Base-by-base conservation (phyloP, 1,284 basidiomycete species). In the Tilletia indica region DNA sequence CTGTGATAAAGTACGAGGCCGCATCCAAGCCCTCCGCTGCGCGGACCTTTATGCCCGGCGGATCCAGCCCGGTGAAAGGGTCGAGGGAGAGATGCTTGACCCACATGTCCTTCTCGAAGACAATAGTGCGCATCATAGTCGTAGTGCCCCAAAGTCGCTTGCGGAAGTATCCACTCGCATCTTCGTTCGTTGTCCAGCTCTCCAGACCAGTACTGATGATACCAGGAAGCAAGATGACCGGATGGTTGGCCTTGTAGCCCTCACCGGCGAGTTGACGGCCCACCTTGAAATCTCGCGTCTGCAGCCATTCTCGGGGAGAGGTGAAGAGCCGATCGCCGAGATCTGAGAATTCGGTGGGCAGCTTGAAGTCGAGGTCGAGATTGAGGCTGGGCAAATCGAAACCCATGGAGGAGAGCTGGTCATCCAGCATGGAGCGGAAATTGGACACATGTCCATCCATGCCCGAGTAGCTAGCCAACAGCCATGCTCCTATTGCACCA, bases 71-170 rank as follows among this genome's bases (percentile, higher is more conserved):
- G 0, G 95, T 97, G 21, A 79, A 77, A 0, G 93, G 91, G 85
- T 99, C 96, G 9, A 99, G 89, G 86, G 92, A 90, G 85, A 99
- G 89, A 0, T 94, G 91, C 38, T 90, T 85, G 76, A 98, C 91
- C 97, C 97, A 99, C 73, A 87, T 88, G 64, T 91, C 91, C 76
- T 90, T 90, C 80, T 93, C 92, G 80, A 94, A 92, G 0, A 92
- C 89, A 39, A 93, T 92, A 76, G 92, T 92, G 1, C 92, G 89
- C 68, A 96, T 85, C 93, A 95, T 94, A 63, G 89, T 90, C 71
- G 76, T 82, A 69, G 74, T 82, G 4, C 80, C 82, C 82, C 82
- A 83, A 11, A 83, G 74, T 8, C 82, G 72, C 69, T 83, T 79
- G 21, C 82, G 75, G 69, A 83, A 83, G 74, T 78, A 79, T 66